These are phyloP conservation scores for Penicillium bovifimosum DNA, from an alignment of 495 filamentous ascomycete species.

Conservation along the genomic window DNA sequence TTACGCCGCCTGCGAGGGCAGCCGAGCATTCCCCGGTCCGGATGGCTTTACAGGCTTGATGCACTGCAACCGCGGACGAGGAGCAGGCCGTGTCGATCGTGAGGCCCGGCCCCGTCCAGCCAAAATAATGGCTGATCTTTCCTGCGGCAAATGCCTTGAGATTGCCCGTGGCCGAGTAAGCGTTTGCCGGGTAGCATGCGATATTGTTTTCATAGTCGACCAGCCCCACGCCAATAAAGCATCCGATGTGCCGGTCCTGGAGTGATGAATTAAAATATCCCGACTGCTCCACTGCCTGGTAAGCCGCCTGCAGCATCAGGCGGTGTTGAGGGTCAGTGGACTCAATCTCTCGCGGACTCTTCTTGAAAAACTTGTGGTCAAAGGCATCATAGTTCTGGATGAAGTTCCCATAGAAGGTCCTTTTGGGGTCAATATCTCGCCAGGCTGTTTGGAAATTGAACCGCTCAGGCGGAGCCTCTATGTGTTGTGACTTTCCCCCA, in stretches of 20 bases:
- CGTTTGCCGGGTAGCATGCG: constrained; percentile 22
- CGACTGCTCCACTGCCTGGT: constrained; percentile 41
- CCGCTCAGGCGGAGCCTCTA: constrained; percentile 31
- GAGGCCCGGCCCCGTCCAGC: constrained; percentile 37
- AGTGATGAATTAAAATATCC: no score
- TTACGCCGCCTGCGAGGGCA: constrained; percentile 36
- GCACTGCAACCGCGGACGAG: constrained; percentile 30
- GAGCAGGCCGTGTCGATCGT: constrained; percentile 43
- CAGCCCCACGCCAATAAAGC: constrained; percentile 28
- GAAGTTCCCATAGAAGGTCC: constrained; percentile 48
- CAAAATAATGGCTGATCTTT: constrained; percentile 32
- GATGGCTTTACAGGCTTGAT: constrained; percentile 31
- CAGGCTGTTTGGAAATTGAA: constrained; percentile 30
- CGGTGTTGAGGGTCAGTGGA: constrained; percentile 46
- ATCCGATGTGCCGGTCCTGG: no score
- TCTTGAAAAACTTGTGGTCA: constrained; percentile 50
- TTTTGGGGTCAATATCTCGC: no score
- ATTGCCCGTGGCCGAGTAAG: constrained; percentile 29
- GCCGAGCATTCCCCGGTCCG: constrained; percentile 22
- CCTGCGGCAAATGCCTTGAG: constrained; percentile 22
- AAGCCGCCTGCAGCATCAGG: constrained; percentile 42
- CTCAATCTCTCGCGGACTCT: constrained; percentile 38
- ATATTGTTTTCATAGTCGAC: constrained; percentile 34
- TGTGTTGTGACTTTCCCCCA: constrained; percentile 31
- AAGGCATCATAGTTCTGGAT: constrained; percentile 35